phyloP scores from a whole-genome alignment of 306 rosid species.

The Mimosa pudica region DNA sequence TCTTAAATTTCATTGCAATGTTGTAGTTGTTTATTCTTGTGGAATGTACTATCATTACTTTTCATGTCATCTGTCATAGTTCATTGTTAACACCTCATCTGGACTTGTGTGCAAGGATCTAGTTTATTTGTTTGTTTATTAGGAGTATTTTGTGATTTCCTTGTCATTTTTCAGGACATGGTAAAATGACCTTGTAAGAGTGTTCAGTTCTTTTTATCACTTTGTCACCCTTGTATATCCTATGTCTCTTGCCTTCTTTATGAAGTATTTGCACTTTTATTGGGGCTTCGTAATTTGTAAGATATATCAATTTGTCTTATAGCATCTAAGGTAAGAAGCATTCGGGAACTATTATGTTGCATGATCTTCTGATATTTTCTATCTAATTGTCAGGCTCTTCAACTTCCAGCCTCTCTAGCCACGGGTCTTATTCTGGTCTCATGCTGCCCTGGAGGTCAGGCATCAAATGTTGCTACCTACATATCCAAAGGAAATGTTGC shows the following conservation, averaged over 20 bases:
- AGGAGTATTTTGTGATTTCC: neutral
- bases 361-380: slow-evolving; percentile 1
- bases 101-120: neutral
- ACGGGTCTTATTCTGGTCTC: slow-evolving; percentile 98
- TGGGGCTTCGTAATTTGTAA: neutral
- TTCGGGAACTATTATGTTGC: neutral
- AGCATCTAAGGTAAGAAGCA: neutral
- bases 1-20: neutral
- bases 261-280: neutral
- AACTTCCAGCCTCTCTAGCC: slow-evolving; percentile 94
- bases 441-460: slow-evolving; percentile 99
- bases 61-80: neutral
- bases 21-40: neutral
- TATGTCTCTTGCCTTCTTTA: neutral
- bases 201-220: neutral
- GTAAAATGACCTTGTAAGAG: neutral
- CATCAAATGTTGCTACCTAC: slow-evolving; percentile 95
- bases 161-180: neutral
- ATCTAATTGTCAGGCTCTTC: slow-evolving; percentile 61
- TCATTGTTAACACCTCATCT: neutral
- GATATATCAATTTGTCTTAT: neutral
- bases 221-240: neutral
- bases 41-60: neutral
- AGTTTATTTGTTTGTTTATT: neutral
- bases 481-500: slow-evolving; percentile 97